Conservation (phyloP, 2,329 filamentous ascomycete genomes). For the Cercospora sesami region DNA sequence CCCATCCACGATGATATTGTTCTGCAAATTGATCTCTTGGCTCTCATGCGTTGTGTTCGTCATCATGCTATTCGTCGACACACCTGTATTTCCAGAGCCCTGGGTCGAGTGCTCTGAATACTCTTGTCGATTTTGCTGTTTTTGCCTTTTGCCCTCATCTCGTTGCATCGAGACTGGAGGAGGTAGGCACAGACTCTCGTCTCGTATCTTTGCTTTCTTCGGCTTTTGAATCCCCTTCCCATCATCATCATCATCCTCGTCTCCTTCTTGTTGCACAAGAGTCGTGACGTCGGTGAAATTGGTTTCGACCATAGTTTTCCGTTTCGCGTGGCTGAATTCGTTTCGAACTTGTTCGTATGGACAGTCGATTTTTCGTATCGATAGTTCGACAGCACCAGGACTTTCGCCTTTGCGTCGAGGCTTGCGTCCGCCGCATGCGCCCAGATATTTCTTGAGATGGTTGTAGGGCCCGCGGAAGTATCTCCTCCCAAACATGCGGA, state of each 20-base stretch:
- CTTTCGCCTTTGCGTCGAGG: not conserved
- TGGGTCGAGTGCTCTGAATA: not conserved
- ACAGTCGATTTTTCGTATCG: constrained; percentile 9
- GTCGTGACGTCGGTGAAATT: constrained; percentile 7
- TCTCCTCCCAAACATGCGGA: constrained; percentile 35
- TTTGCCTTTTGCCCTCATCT: not conserved
- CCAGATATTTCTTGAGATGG: not conserved
- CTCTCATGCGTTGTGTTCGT: not conserved
- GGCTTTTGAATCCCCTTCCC: not conserved
- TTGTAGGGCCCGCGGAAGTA: constrained; percentile 13
- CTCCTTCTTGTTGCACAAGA: not conserved
- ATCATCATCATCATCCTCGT: not conserved
- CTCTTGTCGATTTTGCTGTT: not conserved
- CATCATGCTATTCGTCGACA: not conserved
- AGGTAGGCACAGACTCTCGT: not conserved
- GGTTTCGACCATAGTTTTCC: not conserved
- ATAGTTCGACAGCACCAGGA: not conserved
- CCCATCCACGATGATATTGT: constrained; percentile 15
- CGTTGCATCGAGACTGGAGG: not conserved
- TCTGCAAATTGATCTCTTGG: constrained; percentile 9
- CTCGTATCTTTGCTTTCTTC: not conserved
- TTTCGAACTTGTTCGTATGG: constrained; percentile 8
- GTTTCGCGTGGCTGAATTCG: not conserved
- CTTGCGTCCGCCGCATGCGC: not conserved
- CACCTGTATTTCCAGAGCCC: not conserved